These are phyloP conservation scores for Arthrinium phaeospermum DNA, from an alignment of 2,329 filamentous ascomycete species.

Conservation along the genomic window DNA sequence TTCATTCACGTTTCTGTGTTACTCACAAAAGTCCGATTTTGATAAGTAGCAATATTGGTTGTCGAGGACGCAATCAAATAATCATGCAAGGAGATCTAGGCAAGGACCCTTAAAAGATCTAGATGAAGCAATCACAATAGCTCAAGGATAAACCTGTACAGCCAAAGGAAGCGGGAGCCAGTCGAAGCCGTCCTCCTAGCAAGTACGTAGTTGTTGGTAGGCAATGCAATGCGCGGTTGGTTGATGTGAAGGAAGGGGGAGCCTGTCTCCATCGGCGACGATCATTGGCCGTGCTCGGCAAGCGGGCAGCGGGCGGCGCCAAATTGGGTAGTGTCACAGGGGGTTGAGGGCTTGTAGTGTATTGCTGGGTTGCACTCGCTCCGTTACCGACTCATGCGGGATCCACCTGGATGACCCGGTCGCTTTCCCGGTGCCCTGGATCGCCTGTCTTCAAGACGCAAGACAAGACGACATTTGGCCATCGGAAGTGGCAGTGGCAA, in stretches of 20 bases:
- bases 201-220: neutral
- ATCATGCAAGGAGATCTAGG: neutral
- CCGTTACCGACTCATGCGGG: neutral
- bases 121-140: neutral
- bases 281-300: neutral
- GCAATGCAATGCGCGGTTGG: too few relatives aligned
- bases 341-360: too few relatives aligned
- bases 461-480: neutral
- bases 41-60: neutral
- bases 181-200: neutral
- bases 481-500: neutral
- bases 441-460: neutral
- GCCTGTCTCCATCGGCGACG: neutral
- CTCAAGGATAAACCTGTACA: neutral
- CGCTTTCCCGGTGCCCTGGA: neutral
- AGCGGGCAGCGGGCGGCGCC: neutral
- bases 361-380: neutral
- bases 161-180: neutral
- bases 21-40: neutral
- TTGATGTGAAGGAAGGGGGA: neutral
- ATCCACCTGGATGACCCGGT: neutral
- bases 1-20: rapidly evolving
- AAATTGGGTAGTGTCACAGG: neutral
- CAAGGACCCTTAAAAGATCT: neutral
- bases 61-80: neutral